These are phyloP conservation scores for Pichia cactophila DNA, from an alignment of 1,139 yeast species.

Conservation along the genomic window DNA sequence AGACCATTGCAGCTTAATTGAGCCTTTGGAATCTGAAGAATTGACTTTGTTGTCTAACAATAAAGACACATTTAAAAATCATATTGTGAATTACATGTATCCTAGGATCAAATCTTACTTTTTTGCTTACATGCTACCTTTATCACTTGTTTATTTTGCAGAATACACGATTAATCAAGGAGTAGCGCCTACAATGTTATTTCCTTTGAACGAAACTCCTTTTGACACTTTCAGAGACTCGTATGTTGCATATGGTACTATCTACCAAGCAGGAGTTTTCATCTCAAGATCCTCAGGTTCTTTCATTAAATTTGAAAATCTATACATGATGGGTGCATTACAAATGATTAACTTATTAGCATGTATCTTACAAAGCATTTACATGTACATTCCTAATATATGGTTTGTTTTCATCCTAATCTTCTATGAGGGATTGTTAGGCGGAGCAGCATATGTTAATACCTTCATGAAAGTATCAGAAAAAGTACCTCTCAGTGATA, in stretches of 20 bases:
- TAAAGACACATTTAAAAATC: background rate
- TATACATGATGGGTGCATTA: conserved; percentile 56
- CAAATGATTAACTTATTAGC: conserved; percentile 62
- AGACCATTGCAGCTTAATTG: background rate
- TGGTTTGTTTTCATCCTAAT: conserved; percentile 57
- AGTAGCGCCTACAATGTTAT: conserved; percentile 76
- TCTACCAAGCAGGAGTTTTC: conserved; percentile 89
- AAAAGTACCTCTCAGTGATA: conserved; percentile 40
- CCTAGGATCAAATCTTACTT: conserved; percentile 43
- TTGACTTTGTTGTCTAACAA: background rate
- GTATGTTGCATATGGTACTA: conserved; percentile 87
- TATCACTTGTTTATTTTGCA: conserved; percentile 72
- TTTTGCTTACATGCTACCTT: conserved; percentile 73
- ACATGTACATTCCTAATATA: conserved; percentile 52
- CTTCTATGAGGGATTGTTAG: conserved; percentile 81
- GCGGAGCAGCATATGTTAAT: conserved; percentile 86
- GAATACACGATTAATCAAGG: conserved; percentile 93
- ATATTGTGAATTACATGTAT: background rate
- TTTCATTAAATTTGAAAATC: conserved; percentile 47
- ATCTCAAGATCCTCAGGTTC: conserved; percentile 79
- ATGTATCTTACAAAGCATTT: conserved; percentile 58
- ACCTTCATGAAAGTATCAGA: conserved; percentile 78
- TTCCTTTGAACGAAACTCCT: conserved; percentile 65
- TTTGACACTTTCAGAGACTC: conserved; percentile 71
- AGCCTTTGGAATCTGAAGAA: background rate